Evolutionary conservation across 164 flowering plant genomes (phyloP), one percentile per base, ranked within the genome.

Genomic region (Buxus sempervirens): DNA sequence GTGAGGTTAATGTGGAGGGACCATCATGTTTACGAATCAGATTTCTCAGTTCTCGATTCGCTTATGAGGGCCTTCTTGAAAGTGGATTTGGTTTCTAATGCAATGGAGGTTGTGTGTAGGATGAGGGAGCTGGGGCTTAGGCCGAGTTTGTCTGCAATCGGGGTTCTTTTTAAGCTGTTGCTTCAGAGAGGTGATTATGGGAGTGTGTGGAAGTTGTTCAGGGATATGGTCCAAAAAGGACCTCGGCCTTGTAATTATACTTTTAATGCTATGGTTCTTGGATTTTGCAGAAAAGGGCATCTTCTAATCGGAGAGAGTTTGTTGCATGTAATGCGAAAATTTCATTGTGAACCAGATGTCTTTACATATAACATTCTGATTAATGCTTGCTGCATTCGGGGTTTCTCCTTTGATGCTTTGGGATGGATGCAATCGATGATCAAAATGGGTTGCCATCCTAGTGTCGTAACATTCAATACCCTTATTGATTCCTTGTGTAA

Each of bases 251-350:
- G 64, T 28, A 76, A 59, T 72, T 69, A 68, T 63, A 81, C 73
- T 14, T 88, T 89, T 23, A 92, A 82, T 76, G 61, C 61, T 25
- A 74, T 92, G 84, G 80, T 92, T 68, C 80, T 70, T 77, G 93
- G 96, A 36, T 90, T 90, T 75, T 90, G 96, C 74, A 78, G 80
- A 57, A 86, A 76, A 75, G 96, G 91, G 23, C 58, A n/a, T 72
- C 22, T 88, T 65, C 68, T 54, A 0, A 67, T 79, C 51, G 96
- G 81, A n/a, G 89, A 85, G 82, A 82, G 85, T 78, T 74, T 95
- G 60, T 71, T 90, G 12, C 77, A 79, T 64, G 62, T 88, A 54
- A 92, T 95, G 99, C 60, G 16, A 16, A 92, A 84, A 70, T 93
- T 72, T 70, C 54, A 66, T 1, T 85, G 89, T 62, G 70, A 69